A percentile compares a stretch with the other conserved stretches of the same genome.
Evolutionary conservation across 2,329 filamentous ascomycete species (phyloP).

Genomic region (Calonectria hawksworthii): DNA sequence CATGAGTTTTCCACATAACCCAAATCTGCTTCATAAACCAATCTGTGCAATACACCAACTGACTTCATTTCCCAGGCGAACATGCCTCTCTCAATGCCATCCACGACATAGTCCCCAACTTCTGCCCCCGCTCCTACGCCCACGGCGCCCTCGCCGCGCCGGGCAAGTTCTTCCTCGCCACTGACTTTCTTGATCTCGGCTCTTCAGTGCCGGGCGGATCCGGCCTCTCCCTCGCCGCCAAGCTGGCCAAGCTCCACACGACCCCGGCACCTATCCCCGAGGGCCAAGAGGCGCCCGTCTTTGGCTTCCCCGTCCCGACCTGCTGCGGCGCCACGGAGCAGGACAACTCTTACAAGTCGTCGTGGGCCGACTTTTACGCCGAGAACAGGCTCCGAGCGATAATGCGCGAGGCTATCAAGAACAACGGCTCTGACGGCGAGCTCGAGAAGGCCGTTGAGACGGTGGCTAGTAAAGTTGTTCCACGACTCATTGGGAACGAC

Average conservation of each 20-base stretch:
- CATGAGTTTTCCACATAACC: background rate
- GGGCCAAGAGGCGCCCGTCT: constrained; percentile 72
- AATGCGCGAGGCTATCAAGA: constrained; percentile 66
- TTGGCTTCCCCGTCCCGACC: constrained; percentile 87
- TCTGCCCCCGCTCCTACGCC: constrained; percentile 83
- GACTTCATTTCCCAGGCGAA: constrained; percentile 70
- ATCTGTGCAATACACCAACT: background rate
- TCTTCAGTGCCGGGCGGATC: constrained; percentile 58
- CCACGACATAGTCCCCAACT: constrained; percentile 75
- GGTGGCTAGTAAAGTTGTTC: constrained; percentile 77
- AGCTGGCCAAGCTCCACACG: constrained; percentile 84
- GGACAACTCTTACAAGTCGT: constrained; percentile 79
- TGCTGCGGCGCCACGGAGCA: constrained; percentile 90
- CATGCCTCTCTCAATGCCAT: constrained; percentile 88
- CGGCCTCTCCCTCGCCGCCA: constrained; percentile 75
- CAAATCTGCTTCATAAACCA: background rate
- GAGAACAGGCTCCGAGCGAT: constrained; percentile 80
- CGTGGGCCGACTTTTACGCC: constrained; percentile 90
- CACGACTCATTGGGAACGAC: constrained; percentile 78
- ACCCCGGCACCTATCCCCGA: constrained; percentile 77
- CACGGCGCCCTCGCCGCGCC: constrained; percentile 73
- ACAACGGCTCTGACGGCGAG: constrained; percentile 75
- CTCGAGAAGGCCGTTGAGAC: constrained; percentile 75
- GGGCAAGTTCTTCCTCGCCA: constrained; percentile 71
- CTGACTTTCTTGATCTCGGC: constrained; percentile 83